Base-by-base conservation (phyloP, 192 early-diverging fungal genomes). In the Paraglomus brasilianum region DNA sequence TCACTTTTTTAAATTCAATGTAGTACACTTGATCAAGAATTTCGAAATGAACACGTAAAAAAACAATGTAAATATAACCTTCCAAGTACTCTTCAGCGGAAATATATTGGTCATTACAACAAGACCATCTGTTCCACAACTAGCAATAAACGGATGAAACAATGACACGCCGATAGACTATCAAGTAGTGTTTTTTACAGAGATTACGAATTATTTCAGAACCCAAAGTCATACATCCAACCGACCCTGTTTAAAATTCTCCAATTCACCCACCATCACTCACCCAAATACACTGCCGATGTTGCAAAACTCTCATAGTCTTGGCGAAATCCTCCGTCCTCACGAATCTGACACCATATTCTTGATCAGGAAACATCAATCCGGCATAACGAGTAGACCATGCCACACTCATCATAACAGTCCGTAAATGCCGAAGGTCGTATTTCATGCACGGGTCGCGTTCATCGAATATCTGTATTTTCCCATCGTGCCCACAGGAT, bases 391-490 rank as follows among this genome's bases (percentile, higher is more conserved):
- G 52, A 24, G 11, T 17, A 58, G 67, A 41, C 67, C 67, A 69
- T 36, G 43, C 44, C 5, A 38, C 36, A 38, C 53, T 58, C 22
- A 58, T 47, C 56, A 69, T 50, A 50, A 66, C 49, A 36, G 46
- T 49, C 30, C 30, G 30, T 38, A 69, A 58, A 19, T 45, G 30
- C 22, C 58, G 67, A 44, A 69, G 48, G 21, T 47, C 40, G 21
- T 69, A 42, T 69, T 69, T 69, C n/a, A 69, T 22, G 53, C 53
- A 58, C 2, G 67, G 67, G 40, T 69, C 67, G 17, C 67, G 67
- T 38, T 58, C 41, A 5, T 69, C 55, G 21, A 69, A 21, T 41
- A 69, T 69, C 21, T 58, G 67, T 17, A 69, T 36, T 69, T 45
- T 42, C 17, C 67, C 67, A 57, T 69, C 67, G 47, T 69, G 67